Evolutionary conservation across 306 rosid genomes (phyloP).

Genomic region (Lupinus albus): DNA sequence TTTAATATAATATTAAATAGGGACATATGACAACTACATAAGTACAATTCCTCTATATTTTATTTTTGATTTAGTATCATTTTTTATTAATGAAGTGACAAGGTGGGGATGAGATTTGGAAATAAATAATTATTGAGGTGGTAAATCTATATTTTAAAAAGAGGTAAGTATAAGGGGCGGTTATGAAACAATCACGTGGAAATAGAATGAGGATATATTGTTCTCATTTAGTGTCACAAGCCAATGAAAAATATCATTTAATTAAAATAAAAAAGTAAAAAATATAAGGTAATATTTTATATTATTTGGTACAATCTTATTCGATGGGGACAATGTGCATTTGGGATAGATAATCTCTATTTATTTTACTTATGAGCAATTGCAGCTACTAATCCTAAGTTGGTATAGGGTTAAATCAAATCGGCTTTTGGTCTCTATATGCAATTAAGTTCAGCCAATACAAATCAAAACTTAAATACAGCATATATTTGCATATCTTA

Average conservation of each 20-base stretch:
- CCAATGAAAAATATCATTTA: no score
- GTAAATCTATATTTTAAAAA: slow-evolving; percentile 28
- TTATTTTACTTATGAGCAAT: no score
- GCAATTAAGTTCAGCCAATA: slow-evolving; percentile 6
- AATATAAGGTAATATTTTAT: no score
- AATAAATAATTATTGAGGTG: neutral
- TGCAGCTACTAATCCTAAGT: slow-evolving; percentile 24
- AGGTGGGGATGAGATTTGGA: slow-evolving; percentile 33
- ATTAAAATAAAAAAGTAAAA: no score
- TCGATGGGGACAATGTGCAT: no score
- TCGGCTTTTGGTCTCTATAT: neutral
- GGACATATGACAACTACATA: slow-evolving; percentile 2
- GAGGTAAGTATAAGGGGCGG: slow-evolving; percentile 26
- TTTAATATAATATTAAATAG: slow-evolving; percentile 35
- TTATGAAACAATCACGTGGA: slow-evolving; percentile 37
- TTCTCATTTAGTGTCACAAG: no score
- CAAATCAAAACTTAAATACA: slow-evolving; percentile 20
- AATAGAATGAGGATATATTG: no score
- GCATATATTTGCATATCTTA: slow-evolving; percentile 24
- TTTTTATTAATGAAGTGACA: no score
- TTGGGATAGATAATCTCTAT: no score
- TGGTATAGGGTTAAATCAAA: slow-evolving; percentile 16
- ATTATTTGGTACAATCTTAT: no score
- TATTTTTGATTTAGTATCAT: no score
- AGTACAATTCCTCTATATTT: slow-evolving; percentile 16